Evolutionary conservation across 352 stramenopile species (phyloP).

Genomic region (Albugo laibachii): DNA sequence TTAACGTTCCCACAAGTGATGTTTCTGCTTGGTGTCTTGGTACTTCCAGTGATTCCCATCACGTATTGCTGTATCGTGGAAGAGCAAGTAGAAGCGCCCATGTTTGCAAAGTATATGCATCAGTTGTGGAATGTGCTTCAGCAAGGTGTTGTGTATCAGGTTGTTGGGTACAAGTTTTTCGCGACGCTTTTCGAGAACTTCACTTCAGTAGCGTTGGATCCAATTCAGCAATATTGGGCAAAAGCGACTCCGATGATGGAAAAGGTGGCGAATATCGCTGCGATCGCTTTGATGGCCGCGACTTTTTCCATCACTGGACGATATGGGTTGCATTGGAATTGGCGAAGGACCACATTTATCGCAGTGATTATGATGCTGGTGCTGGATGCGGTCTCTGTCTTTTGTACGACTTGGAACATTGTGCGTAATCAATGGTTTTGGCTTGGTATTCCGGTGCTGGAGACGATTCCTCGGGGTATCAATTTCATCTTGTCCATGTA

Average conservation of each 20-base stretch:
- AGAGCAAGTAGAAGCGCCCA: slow-evolving; percentile 7
- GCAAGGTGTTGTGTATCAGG: slow-evolving; percentile 36
- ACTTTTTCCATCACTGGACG: slow-evolving; percentile 17
- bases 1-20: slow-evolving; percentile 22
- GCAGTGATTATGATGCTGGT: slow-evolving; percentile 19
- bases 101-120: slow-evolving; percentile 15
- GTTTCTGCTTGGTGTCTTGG: slow-evolving; percentile 13
- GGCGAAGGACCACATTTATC: slow-evolving; percentile 16
- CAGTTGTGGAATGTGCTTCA: slow-evolving; percentile 33
- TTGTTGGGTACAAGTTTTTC: slow-evolving; percentile 44
- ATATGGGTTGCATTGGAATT: slow-evolving; percentile 18
- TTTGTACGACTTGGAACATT: slow-evolving; percentile 36
- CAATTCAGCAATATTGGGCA: slow-evolving; percentile 33
- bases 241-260: slow-evolving; percentile 35
- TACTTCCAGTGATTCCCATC: slow-evolving; percentile 12
- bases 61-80: slow-evolving; percentile 26
- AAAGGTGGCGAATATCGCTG: slow-evolving; percentile 27
- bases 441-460: slow-evolving; percentile 20
- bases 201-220: slow-evolving; percentile 27
- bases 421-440: slow-evolving; percentile 47
- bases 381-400: slow-evolving; percentile 15
- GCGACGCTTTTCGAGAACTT: slow-evolving; percentile 38
- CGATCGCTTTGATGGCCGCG: slow-evolving; percentile 23
- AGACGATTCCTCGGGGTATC: slow-evolving; percentile 39
- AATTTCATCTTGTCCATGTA: slow-evolving; percentile 52